phyloP scores from a whole-genome alignment of 2,329 filamentous ascomycete genomes.

The Trichoderma semiorbis region DNA sequence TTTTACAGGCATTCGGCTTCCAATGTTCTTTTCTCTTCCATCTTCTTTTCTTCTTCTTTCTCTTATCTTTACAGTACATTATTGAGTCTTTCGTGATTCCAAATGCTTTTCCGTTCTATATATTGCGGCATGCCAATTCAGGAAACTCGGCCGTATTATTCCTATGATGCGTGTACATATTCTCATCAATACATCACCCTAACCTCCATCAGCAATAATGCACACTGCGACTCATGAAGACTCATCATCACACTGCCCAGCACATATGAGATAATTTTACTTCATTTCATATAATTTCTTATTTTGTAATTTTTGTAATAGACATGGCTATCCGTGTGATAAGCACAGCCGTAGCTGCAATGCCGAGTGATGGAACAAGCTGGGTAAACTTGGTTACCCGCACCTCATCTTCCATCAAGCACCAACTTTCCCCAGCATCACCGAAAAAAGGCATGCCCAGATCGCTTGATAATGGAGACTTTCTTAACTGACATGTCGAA shows the following conservation, averaged over 20 bases:
- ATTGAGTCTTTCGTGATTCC: not conserved
- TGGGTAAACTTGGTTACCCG: not conserved
- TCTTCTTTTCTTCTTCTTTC: not conserved
- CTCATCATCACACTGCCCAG: not conserved
- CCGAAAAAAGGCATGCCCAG: not conserved
- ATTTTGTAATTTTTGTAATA: not conserved
- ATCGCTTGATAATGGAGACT: not conserved
- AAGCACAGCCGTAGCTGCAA: not conserved
- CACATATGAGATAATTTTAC: too few relatives aligned
- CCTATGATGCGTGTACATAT: not conserved
- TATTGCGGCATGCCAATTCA: not conserved
- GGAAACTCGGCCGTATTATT: not conserved
- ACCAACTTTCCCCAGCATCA: not conserved
- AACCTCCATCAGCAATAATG: not conserved
- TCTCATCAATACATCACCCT: not conserved
- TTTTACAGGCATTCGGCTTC: not conserved
- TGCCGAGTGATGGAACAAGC: not conserved
- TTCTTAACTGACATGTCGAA: not conserved
- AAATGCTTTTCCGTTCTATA: not conserved
- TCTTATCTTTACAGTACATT: not conserved
- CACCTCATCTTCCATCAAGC: not conserved
- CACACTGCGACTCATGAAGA: not conserved
- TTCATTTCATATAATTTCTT: not conserved
- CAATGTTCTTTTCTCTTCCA: not conserved
- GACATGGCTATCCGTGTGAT: not conserved